Evolutionary conservation across 148 eudicot genomes (phyloP).

Genomic region (Nepenthes gracilis): DNA sequence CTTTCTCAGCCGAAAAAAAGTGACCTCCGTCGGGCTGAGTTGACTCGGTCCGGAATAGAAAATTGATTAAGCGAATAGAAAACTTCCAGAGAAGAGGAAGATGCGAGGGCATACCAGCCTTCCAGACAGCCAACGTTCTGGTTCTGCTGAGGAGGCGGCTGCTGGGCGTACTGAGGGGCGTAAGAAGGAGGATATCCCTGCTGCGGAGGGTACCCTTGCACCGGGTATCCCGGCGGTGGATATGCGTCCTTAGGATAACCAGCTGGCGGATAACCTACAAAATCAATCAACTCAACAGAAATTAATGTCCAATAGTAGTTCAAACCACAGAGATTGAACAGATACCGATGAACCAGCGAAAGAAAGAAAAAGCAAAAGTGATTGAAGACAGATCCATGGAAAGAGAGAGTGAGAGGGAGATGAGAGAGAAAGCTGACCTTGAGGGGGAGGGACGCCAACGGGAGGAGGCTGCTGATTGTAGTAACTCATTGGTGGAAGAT

Average conservation of each 20-base stretch:
- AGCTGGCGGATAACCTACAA: conserved; percentile 52
- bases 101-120: too few relatives aligned
- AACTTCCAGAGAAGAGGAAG: too few relatives aligned
- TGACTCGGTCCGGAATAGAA: too few relatives aligned
- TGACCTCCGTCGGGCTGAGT: too few relatives aligned
- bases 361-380: background rate
- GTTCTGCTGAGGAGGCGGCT: too few relatives aligned
- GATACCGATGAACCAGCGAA: background rate
- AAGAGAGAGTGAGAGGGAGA: background rate
- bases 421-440: conserved; percentile 26
- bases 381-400: too few relatives aligned
- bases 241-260: conserved; percentile 59
- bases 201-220: conserved; percentile 27
- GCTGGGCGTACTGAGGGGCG: too few relatives aligned
- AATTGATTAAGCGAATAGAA: too few relatives aligned
- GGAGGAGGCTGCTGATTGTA: conserved; percentile 79
- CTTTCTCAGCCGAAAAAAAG: too few relatives aligned
- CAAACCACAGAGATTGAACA: conserved; percentile 3
- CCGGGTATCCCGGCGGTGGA: conserved; percentile 62
- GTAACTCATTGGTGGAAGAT: conserved; percentile 39
- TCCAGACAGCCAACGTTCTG: too few relatives aligned
- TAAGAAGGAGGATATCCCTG: conserved; percentile 12
- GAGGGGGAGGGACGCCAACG: conserved; percentile 77
- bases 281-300: background rate
- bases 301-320: background rate